Base-by-base conservation (phyloP, 2,329 filamentous ascomycete species). In the Cladophialophora exuberans region DNA sequence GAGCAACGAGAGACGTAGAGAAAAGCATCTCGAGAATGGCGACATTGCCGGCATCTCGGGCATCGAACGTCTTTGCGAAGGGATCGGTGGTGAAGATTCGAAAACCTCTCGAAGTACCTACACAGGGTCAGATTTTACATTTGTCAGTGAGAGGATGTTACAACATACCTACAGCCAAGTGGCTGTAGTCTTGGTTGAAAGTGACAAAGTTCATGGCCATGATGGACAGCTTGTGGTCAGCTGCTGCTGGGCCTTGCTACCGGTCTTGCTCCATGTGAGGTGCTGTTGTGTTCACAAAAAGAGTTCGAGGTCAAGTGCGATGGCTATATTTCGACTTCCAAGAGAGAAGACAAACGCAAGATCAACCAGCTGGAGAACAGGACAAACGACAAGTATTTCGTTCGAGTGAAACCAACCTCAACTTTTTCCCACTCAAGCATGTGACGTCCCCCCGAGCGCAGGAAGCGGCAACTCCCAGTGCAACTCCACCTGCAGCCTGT, bases 151-250 rank as follows among this genome's bases (percentile, higher is more conserved):
- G 11, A 30, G 33, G 10, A 15, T 10, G 17, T 53, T 9, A 35
- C 13, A 35, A 74, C 86, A 69, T 79, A 91, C 90, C 93, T 65
- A 99, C 92, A 77, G 93, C 93, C 62, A 99, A 82, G 73, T 93
- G 93, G 81, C 89, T 96, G 78, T 96, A 91, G 79, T 99, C 94
- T 79, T 99, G 94, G 75, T 99, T 99, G 76, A 97, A 99, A 36
- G 93, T 97, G 67, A 99, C 90, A 76, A 96, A 99, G 75, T 99
- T 99, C 79, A 97, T 90, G 44, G 85, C 76, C 86, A 90, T 90
- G 57, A 70, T 80, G 61, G 58, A 4, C 39, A 15, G 39, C 9
- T 42, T 22, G 18, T 6, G 46, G 43, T 52, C 57, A 54, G 54
- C 46, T 60, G 23, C 31, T 15, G 46, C 33, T 15, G 45, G 13